Conservation (phyloP, 768 basidiomycete genomes). For the Leccinum rimulosum region DNA sequence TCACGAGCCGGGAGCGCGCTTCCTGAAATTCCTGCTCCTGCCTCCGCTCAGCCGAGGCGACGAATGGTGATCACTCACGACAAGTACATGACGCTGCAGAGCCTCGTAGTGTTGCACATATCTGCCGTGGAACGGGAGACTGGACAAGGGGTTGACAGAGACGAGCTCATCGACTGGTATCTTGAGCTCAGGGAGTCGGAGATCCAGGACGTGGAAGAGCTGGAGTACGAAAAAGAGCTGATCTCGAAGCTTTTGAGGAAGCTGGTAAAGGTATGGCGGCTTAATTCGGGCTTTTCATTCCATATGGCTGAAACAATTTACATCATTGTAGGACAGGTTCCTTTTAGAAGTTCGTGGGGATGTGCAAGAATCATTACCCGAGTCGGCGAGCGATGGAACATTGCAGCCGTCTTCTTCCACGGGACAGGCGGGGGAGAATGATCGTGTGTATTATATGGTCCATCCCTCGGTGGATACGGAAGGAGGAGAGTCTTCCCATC, state of each 20-base stretch:
- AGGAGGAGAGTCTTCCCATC: conserved; percentile 36
- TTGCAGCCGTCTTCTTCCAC: conserved; percentile 46
- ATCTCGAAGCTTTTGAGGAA: conserved; percentile 86
- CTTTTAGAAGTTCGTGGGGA: conserved; percentile 82
- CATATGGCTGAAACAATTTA: background rate
- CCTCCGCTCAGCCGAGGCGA: conserved; percentile 52
- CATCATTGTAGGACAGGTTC: conserved; percentile 64
- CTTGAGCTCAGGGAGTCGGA: conserved; percentile 86
- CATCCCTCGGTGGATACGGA: conserved; percentile 86
- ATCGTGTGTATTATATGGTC: conserved; percentile 84
- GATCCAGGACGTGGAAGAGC: conserved; percentile 77
- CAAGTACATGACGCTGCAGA: conserved; percentile 88
- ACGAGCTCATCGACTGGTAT: conserved; percentile 97
- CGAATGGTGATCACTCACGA: conserved; percentile 96
- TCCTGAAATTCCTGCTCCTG: conserved; percentile 33
- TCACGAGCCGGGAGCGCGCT: conserved; percentile 26
- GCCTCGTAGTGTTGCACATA: conserved; percentile 81
- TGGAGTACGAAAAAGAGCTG: conserved; percentile 89
- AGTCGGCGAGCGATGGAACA: conserved; percentile 60
- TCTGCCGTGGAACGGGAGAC: conserved; percentile 72
- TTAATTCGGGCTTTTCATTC: background rate
- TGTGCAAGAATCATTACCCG: conserved; percentile 71
- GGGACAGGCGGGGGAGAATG: conserved; percentile 50
- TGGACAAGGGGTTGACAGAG: conserved; percentile 76
- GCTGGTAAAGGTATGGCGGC: conserved; percentile 73